These are phyloP conservation scores for Alternaria infectoria DNA, from an alignment of 2,329 filamentous ascomycete genomes.

Conservation along the genomic window DNA sequence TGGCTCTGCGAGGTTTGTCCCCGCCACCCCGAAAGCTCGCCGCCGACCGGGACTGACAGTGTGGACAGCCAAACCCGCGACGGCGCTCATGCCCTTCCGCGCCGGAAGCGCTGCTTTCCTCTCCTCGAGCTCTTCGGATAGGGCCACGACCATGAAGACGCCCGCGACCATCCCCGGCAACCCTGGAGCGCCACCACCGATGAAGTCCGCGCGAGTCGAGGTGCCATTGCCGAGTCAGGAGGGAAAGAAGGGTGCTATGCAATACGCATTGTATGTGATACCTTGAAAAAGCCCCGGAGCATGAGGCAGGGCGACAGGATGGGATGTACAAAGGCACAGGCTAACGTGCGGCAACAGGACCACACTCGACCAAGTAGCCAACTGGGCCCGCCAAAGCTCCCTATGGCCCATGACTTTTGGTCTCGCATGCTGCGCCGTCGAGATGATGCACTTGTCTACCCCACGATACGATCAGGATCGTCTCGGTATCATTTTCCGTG, in stretches of 20 bases:
- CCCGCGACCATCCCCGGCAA: conserved; percentile 60
- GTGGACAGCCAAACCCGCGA: conserved; percentile 68
- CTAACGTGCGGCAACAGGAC: conserved; percentile 60
- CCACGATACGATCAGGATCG: conserved; percentile 93
- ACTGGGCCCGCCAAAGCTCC: conserved; percentile 88
- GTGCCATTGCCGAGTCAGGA: conserved; percentile 80
- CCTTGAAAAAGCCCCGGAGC: background rate
- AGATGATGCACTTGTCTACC: conserved; percentile 93
- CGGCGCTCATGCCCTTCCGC: conserved; percentile 68
- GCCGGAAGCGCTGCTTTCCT: conserved; percentile 66
- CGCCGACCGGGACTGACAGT: conserved; percentile 35
- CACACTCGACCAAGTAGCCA: conserved; percentile 80
- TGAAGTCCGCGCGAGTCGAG: conserved; percentile 68
- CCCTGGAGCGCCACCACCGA: conserved; percentile 58
- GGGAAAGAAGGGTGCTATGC: conserved; percentile 77
- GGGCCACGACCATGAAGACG: conserved; percentile 65
- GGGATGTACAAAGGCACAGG: background rate
- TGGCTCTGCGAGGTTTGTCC: conserved; percentile 61
- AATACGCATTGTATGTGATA: conserved; percentile 81
- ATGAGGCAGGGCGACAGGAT: background rate
- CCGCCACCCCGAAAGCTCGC: conserved; percentile 20
- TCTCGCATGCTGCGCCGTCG: conserved; percentile 86
- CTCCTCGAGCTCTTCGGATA: conserved; percentile 69
- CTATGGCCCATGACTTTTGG: conserved; percentile 92
- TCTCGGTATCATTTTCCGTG: conserved; percentile 89